Evolutionary conservation across 352 stramenopile genomes (phyloP), one percentile per base, ranked within the genome.

Genomic region (Bremia lactucae): DNA sequence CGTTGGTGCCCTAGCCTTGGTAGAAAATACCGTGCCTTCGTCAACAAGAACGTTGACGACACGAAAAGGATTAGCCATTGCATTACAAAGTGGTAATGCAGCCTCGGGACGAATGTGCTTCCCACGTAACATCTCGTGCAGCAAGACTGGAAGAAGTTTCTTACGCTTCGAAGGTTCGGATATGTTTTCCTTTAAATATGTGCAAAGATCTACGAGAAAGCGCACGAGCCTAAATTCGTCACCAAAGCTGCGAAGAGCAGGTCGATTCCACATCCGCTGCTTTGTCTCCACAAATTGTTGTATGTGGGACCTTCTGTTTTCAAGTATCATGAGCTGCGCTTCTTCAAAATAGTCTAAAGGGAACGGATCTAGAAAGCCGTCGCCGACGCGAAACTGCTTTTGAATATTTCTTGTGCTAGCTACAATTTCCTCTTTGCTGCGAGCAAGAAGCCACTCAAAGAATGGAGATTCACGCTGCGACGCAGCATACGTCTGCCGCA

Each of bases 11-110:
- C 73, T 68, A 19, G 53, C 72, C 33, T 84, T 84, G 3, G 73
- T 86, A 4, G 68, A 82, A 34, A 86, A 86, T 11, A 86, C 73
- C 4, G 72, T 81, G 14, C 71, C 72, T 64, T 87, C 73, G 22
- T 70, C 41, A 2, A 48, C 62, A 13, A 80, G 40, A 11, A 80
- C 62, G 35, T 80, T 75, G 14, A 78, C 62, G 4, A 80, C 61
- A 9, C 61, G 64, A 28, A 74, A 63, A 8, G 62, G 36, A 1
- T 26, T 33, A 24, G 51, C 43, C 6, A 63, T 52, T 3, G 59
- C 35, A 2, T 45, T 47, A 10, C 57, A 49, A 3, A 83, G 43
- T 0, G 68, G 71, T n/a, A 83, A 49, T n/a, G 62, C 64, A 22
- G 71, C 57, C 23, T 81, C 65, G 1, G 68, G 60, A 8, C 63